Evolutionary conservation across 192 early-diverging fungal species (phyloP).

Genomic region (Paraglomus brasilianum): DNA sequence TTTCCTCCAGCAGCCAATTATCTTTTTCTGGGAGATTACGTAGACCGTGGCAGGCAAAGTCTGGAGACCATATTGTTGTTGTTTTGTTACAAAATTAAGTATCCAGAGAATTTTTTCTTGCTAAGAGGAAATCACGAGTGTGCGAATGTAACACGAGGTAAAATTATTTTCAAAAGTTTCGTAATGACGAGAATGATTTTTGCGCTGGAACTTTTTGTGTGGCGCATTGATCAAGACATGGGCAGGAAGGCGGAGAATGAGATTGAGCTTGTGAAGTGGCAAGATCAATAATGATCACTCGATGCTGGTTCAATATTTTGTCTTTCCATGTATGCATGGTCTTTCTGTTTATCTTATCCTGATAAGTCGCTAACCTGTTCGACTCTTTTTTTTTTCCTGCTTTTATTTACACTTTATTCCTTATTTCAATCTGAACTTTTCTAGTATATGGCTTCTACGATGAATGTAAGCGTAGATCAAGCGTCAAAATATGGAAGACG

Average conservation of each 20-base stretch:
- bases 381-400: conserved; percentile 8
- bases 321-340: background rate
- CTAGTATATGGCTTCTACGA: conserved; percentile 95
- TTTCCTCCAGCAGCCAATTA: conserved; percentile 91
- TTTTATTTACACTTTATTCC: background rate
- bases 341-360: background rate
- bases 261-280: background rate
- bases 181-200: conserved; percentile 12
- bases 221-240: background rate
- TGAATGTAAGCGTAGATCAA: conserved; percentile 90
- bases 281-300: background rate
- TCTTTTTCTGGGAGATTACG: conserved; percentile 94
- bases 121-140: conserved; percentile 96
- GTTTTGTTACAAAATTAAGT: conserved; percentile 96
- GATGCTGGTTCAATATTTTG: background rate
- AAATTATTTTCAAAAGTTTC: conserved; percentile 3
- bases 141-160: conserved; percentile 86
- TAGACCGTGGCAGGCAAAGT: conserved; percentile 94
- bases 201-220: background rate
- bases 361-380: background rate
- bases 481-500: conserved; percentile 85
- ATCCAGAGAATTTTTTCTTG: conserved; percentile 96
- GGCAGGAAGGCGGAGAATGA: background rate
- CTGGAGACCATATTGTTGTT: conserved; percentile 93
- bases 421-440: background rate